These are phyloP conservation scores for Pythium periplocum DNA, from an alignment of 352 stramenopile genomes.

Conservation along the genomic window DNA sequence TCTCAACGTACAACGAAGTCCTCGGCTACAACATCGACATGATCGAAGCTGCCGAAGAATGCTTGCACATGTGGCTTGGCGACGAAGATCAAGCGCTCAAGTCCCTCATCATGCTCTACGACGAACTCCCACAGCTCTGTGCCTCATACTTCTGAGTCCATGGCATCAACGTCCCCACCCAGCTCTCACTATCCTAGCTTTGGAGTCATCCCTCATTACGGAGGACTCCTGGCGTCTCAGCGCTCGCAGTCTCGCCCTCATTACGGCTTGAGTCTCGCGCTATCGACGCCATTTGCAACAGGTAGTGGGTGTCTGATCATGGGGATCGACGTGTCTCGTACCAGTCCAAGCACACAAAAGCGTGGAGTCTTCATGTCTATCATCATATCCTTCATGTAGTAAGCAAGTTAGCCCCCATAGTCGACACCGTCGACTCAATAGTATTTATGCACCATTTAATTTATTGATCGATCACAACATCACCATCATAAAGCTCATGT, in stretches of 20 bases:
- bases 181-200: too few relatives aligned
- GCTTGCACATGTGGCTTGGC: constrained; percentile 45
- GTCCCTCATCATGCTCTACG: constrained; percentile 54
- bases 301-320: too few relatives aligned
- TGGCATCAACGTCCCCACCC: neutral
- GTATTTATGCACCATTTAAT: too few relatives aligned
- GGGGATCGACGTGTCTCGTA: too few relatives aligned
- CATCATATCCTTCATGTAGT: too few relatives aligned
- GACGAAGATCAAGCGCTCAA: constrained; percentile 61
- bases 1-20: constrained; percentile 70
- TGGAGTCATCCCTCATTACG: constrained; percentile 16
- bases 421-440: too few relatives aligned
- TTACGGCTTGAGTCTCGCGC: constrained; percentile 29
- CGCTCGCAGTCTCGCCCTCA: constrained; percentile 30
- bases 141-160: neutral
- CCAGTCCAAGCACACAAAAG: too few relatives aligned
- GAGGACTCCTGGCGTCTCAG: constrained; percentile 1
- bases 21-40: constrained; percentile 47
- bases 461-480: too few relatives aligned
- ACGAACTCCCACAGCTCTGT: constrained; percentile 45
- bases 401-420: too few relatives aligned
- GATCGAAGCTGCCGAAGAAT: constrained; percentile 48
- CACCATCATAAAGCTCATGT: too few relatives aligned
- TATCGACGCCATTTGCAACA: too few relatives aligned
- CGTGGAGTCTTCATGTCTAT: too few relatives aligned